Evolutionary conservation across 2,329 filamentous ascomycete species (phyloP), one percentile per base, ranked within the genome.

Genomic region (Chaetomiaceae sp.): DNA sequence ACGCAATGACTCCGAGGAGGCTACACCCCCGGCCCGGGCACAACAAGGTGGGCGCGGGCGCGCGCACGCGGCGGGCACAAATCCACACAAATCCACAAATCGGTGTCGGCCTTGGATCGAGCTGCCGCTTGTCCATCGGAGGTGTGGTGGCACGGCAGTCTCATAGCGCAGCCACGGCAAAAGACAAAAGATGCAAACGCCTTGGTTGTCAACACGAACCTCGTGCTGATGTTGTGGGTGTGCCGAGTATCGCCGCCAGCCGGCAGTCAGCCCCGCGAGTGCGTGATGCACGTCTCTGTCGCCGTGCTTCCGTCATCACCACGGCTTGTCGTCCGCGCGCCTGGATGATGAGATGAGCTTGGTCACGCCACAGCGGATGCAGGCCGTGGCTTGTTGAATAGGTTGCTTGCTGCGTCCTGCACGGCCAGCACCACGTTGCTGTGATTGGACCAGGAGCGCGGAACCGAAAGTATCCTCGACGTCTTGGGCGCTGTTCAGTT

Each of bases 101-200:
- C 41, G 47, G 27, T 14, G 43, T 50, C 52, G 52, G 47, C 44
- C 25, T 45, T 33, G 37, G 44, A 40, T 50, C 52, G 32, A 42
- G 30, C 38, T 43, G 38, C 45, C 36, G 38, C 45, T 38, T 43
- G 42, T 9, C 29, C 50, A 32, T 10, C 16, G 33, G 13, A 44
- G 34, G 57, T 55, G 56, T 59, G 58, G 60, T 60, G 47, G 53
- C 55, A 62, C 58, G 34, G 51, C 58, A 56, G 42, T 23, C 30
- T 47, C 43, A 52, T 53, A 47, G 36, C n/a, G 29, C 20, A 14
- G 8, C 18, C 37, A 34, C 37, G 53, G 36, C 33, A 34, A 34
- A 37, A 53, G n/a, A n/a, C n/a, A n/a, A 41, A 36, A 48, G n/a
- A 16, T 40, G 32, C 18, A 51, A 18, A 23, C 30, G 36, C 32